Base-by-base conservation (phyloP, 495 filamentous ascomycete genomes). In the Xylaria sp. region DNA sequence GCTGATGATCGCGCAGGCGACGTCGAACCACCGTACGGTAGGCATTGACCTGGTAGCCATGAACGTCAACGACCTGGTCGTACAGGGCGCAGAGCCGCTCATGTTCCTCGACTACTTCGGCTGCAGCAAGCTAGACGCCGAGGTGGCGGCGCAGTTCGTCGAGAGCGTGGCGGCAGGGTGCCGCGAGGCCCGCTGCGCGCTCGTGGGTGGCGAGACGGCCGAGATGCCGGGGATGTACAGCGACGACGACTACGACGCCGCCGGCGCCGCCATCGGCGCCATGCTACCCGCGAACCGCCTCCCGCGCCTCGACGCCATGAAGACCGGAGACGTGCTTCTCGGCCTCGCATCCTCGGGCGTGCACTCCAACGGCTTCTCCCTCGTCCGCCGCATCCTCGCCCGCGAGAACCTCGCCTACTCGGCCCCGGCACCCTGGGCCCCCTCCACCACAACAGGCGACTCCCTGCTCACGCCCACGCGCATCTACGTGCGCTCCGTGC, bases 61-160 rank as follows among this genome's bases (percentile, higher is more conserved):
- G 97, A 97, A 97, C 80, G 96, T 97, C 77, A 98, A 99, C 81
- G 96, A 98, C 81, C 87, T 98, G 0, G 90, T 98, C 55, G 96
- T 97, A 17, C 94, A 98, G 81, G 96, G 96, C 62, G 96, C 96
- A 1, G 91, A 95, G 78, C 93, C 96, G 12, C 85, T 97, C 76
- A 93, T 93, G 84, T 98, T 99, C 88, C 89, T 97, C 61, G 96
- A 98, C 85, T 97, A 93, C 86, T 97, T 94, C 85, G 94, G 93
- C 57, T 97, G 93, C 83, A 90, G 91, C 77, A 91, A 90, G 78
- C 88, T 98, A 29, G 89, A 96, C 73, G 89, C 93, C 5, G 81
- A 88, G 41, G 87, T 87, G n/a, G 94, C 93, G 1, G 88, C 90
- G 5, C 86, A 87, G 19, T 97, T 99, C 77, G 91, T 98, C 44